Percentiles rank a stretch among this genome's conserved stretches.
Evolutionary conservation across 495 filamentous ascomycete genomes (phyloP).

Genomic region (Xylaria venustula): DNA sequence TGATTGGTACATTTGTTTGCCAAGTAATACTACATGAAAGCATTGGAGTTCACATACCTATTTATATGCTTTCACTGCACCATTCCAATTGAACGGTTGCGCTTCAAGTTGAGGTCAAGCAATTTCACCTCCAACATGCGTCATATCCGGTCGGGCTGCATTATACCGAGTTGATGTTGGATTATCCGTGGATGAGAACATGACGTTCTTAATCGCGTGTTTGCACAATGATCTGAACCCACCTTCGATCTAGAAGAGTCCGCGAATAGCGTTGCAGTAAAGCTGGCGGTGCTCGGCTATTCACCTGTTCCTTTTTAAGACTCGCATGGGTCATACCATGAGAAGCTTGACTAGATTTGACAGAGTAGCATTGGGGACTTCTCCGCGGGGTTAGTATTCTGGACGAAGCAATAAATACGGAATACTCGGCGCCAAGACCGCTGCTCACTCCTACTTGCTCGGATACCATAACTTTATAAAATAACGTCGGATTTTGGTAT

Average conservation of each 20-base stretch:
- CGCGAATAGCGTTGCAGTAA: constrained; percentile 4
- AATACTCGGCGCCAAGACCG: too few species aligned
- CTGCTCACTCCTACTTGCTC: too few species aligned
- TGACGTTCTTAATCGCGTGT: not conserved
- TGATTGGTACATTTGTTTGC: not conserved
- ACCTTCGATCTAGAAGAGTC: not conserved
- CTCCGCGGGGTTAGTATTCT: too few species aligned
- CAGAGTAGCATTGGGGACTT: too few species aligned
- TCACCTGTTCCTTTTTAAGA: not conserved
- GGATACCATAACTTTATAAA: too few species aligned
- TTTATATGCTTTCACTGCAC: not conserved
- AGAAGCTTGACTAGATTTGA: too few species aligned
- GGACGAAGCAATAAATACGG: too few species aligned
- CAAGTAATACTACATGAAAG: not conserved
- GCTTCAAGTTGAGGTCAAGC: not conserved
- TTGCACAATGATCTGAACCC: not conserved
- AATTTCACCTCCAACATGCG: not conserved
- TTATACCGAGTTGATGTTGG: not conserved
- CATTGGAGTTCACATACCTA: not conserved
- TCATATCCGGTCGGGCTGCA: not conserved
- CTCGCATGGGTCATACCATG: not conserved
- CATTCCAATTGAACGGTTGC: not conserved
- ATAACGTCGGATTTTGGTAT: too few species aligned
- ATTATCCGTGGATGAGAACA: not conserved
- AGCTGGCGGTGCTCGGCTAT: not conserved